A percentile compares a stretch with the other conserved stretches of the same genome.
These are phyloP conservation scores for Rhizophagus prolifer DNA, from an alignment of 192 early-diverging fungal species.

Conservation along the genomic window DNA sequence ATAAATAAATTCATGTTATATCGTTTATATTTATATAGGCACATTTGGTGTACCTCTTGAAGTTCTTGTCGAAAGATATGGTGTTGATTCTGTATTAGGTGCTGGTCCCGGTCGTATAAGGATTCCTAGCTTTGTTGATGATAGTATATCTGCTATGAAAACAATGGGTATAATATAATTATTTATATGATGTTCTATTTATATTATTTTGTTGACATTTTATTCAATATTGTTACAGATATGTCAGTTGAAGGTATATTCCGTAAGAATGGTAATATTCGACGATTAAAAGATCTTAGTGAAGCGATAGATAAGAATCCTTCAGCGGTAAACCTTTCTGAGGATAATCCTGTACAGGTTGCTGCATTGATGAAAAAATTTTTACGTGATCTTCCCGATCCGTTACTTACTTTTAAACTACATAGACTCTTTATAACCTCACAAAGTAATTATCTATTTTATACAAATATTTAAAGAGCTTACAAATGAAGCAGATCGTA, in stretches of 20 bases:
- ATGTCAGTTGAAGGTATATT: constrained; percentile 94
- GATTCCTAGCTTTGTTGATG: constrained; percentile 85
- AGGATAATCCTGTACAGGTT: constrained; percentile 84
- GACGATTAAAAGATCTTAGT: constrained; percentile 80
- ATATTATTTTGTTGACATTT: constrained; percentile 10
- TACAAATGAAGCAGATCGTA: constrained; percentile 49
- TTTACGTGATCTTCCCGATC: constrained; percentile 93
- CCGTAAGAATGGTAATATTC: constrained; percentile 97
- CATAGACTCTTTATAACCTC: constrained; percentile 81
- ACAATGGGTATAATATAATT: constrained; percentile 57
- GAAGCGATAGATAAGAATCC: constrained; percentile 87
- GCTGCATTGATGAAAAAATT: constrained; percentile 97
- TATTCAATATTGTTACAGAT: constrained; percentile 9
- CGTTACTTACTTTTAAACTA: constrained; percentile 87
- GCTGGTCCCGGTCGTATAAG: constrained; percentile 65
- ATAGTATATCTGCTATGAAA: constrained; percentile 73
- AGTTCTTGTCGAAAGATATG: constrained; percentile 76
- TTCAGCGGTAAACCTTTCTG: constrained; percentile 61
- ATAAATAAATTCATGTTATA: neutral
- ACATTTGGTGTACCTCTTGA: constrained; percentile 93
- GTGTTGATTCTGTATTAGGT: constrained; percentile 75
- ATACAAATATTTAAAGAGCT: constrained; percentile 42
- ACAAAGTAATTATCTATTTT: constrained; percentile 50
- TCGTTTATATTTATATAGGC: constrained; percentile 40
- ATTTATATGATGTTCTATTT: neutral